Evolutionary conservation across 164 flowering plant species (phyloP), one percentile per base, ranked within the genome.

Genomic region (Aristolochia fimbriata): DNA sequence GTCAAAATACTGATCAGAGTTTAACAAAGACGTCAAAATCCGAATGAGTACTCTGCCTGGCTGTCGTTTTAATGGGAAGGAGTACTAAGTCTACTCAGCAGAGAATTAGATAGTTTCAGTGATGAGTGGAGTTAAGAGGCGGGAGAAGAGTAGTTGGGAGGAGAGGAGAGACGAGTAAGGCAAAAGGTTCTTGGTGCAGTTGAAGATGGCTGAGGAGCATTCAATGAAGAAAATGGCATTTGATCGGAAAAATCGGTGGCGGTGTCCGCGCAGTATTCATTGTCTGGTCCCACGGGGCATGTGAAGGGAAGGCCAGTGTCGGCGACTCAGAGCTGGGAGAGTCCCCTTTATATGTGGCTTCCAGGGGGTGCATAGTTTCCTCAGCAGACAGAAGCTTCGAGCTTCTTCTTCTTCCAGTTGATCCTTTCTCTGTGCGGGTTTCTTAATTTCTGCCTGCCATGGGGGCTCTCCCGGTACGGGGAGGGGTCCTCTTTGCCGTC

Each of bases 401-500:
- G 53, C 20, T 50, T 50, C 53, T n/a, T 48, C 30, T 50, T 52
- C 55, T 52, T 8, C 16, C 27, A 8, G 23, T 0, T 52, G 2
- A 25, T 21, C 21, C 16, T 37, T 27, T 5, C 30, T 27, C 47
- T 31, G 14, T 49, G 14, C 22, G 7, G 47, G 20, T 50, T 52
- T 21, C 9, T 52, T 14, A 21, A 15, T 4, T 27, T 15, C n/a
- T 49, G 51, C 10, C 55, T 52, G 56, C 56, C 27, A 52, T 52
- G 56, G 23, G 56, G 56, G 15, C 15, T 9, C 30, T 15, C 23
- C 30, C 30, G 14, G 12, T 15, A 41, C 23, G 16, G 31, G 47
- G 14, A 23, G 63, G 27, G 22, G 56, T 10, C 13, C n/a, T 14
- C 1, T 1, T 48, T 31, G 76, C 65, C 48, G 62, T 79, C 56